Base-by-base conservation (phyloP, 2,329 filamentous ascomycete genomes). In the Onygenales sp. region DNA sequence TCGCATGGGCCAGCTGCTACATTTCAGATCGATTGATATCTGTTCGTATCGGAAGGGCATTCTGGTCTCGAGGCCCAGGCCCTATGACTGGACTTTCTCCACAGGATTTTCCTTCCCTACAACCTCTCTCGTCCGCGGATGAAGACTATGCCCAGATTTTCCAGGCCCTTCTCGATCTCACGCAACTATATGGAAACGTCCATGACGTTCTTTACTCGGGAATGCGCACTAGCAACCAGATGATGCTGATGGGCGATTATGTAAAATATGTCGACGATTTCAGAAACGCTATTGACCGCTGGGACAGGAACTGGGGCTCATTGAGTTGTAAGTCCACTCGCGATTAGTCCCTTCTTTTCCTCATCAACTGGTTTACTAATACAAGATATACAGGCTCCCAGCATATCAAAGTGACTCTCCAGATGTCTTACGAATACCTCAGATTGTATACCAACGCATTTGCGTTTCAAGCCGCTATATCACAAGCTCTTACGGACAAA, bases 191-290 rank as follows among this genome's bases (percentile, higher is more conserved):
- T 63, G 83, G 82, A 17, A 88, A 87, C 59, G 84, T 87, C 0
- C 85, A 88, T 54, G 85, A 88, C 61, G 82, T 87, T 0, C 69
- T 89, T 1, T 89, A 88, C 64, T 85, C 84, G 0, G 86, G 85
- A 6, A 84, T 83, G 50, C 81, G 82, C 14, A 83, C 84, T 43
- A 83, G 83, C 53, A 83, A 84, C 63, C 81, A 87, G 54, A 79
- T 84, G 57, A 86, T 87, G 69, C 72, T 85, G 32, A 83, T 83
- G 61, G 85, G 85, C 1, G 82, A 86, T 59, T 87, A 87, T 62
- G 85, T 87, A 56, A 83, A 87, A 63, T 87, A 87, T 58, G 84
- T 88, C 57, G 85, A 88, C 60, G 85, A 88, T 62, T 87, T 87
- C 59, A 78, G 84, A 2, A 77, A 79, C 1, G 82, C 83, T 2